Evolutionary conservation across 768 basidiomycete species (phyloP).

Genomic region (Harrya chromipes): DNA sequence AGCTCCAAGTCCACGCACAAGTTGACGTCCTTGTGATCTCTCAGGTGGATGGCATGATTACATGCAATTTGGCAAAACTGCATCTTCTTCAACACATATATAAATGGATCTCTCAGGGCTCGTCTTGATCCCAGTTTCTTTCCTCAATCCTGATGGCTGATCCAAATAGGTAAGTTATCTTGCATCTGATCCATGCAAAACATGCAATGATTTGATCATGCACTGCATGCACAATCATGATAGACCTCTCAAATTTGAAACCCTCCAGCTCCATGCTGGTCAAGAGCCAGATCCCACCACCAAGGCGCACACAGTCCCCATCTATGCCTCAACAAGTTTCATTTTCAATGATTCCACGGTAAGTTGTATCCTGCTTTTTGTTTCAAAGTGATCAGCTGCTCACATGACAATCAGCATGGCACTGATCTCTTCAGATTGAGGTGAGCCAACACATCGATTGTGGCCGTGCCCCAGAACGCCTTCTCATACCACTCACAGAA

Average conservation of each 20-base stretch:
- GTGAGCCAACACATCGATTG: constrained; percentile 12
- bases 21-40: no score
- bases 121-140: background rate
- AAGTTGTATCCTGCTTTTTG: background rate
- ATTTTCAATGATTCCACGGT: constrained; percentile 55
- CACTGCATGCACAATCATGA: background rate
- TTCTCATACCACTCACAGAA: constrained; percentile 19
- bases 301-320: constrained; percentile 60
- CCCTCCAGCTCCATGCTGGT: constrained; percentile 61
- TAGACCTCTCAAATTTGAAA: constrained; percentile 54
- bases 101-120: background rate
- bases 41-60: constrained; percentile 10
- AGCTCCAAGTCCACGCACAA: no score
- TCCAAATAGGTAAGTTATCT: constrained; percentile 17
- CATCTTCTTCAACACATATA: background rate
- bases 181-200: background rate
- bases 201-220: background rate
- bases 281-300: constrained; percentile 50
- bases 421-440: constrained; percentile 52
- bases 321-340: constrained; percentile 55
- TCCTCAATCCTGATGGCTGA: constrained; percentile 20
- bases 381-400: background rate
- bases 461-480: background rate
- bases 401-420: constrained; percentile 38
- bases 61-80: background rate